phyloP scores from a whole-genome alignment of 1,284 basidiomycete species.

The Marasmius sp. region DNA sequence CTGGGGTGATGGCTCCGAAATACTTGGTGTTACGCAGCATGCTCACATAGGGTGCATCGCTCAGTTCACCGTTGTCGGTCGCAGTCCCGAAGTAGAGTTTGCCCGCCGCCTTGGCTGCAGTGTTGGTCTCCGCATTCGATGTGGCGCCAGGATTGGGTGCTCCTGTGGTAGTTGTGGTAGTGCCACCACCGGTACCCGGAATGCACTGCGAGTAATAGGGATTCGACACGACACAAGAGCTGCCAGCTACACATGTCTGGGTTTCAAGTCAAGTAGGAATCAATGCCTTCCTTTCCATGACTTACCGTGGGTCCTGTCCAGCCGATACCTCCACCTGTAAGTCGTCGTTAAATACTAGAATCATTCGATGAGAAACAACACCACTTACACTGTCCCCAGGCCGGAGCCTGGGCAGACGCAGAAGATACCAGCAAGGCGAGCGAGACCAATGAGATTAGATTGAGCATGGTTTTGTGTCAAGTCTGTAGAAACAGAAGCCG shows the following conservation, averaged over 20 bases:
- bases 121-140: conserved; percentile 15
- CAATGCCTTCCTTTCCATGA: neutral
- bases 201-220: neutral
- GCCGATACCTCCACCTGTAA: neutral
- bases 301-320: neutral
- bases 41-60: conserved; percentile 33
- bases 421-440: neutral
- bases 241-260: neutral
- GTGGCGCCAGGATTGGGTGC: conserved; percentile 17
- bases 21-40: conserved; percentile 28
- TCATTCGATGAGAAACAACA: neutral
- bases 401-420: neutral
- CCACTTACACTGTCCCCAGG: neutral
- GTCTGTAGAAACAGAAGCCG: too few species aligned
- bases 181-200: neutral
- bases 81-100: conserved; percentile 50
- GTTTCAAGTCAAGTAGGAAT: neutral
- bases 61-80: conserved; percentile 46
- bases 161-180: conserved; percentile 12
- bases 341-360: too few species aligned
- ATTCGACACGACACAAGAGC: neutral
- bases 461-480: neutral
- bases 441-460: neutral
- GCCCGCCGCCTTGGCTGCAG: conserved; percentile 35
- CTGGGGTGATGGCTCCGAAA: conserved; percentile 42